Conservation (phyloP, 106 monocot genomes). For the Phalaenopsis aphrodite region DNA sequence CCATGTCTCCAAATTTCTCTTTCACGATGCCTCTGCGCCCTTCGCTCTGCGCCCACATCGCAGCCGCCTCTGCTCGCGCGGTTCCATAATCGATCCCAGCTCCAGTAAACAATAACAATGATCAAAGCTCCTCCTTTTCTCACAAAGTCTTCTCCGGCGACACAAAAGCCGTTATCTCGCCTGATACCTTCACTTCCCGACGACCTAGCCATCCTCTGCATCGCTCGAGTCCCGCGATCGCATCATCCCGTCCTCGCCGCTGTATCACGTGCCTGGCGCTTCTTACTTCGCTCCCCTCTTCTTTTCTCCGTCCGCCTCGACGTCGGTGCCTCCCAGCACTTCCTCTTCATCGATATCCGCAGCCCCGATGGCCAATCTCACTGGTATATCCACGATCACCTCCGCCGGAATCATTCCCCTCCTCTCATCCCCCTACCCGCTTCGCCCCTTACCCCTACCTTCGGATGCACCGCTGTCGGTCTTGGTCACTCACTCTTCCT, state of each 20-base stretch:
- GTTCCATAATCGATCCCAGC: no score
- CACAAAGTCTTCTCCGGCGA: constrained; percentile 1
- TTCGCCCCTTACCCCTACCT: constrained; percentile 14
- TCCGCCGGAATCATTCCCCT: neutral
- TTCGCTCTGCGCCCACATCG: no score
- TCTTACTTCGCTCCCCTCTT: constrained; percentile 34
- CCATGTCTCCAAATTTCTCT: neutral
- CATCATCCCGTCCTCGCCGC: constrained; percentile 37
- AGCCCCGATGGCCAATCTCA: constrained; percentile 10
- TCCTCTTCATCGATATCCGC: constrained; percentile 32
- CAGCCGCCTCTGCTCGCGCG: no score
- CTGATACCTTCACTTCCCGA: constrained; percentile 70
- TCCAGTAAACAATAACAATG: neutral
- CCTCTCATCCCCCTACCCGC: constrained; percentile 22
- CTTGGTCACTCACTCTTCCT: no score
- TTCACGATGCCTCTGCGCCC: neutral
- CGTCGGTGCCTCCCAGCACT: constrained; percentile 10
- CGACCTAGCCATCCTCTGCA: constrained; percentile 53
- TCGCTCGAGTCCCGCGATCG: constrained; percentile 47
- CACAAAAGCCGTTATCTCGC: neutral
- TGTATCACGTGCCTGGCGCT: constrained; percentile 56
- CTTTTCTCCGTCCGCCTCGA: constrained; percentile 32
- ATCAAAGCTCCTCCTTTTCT: neutral
- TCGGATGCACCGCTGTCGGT: constrained; percentile 11
- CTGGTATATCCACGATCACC: constrained; percentile 34